A percentile compares a stretch with the other conserved stretches of the same genome.
phyloP scores from a whole-genome alignment of 768 basidiomycete genomes.

The Neoboletus subvelutipes region DNA sequence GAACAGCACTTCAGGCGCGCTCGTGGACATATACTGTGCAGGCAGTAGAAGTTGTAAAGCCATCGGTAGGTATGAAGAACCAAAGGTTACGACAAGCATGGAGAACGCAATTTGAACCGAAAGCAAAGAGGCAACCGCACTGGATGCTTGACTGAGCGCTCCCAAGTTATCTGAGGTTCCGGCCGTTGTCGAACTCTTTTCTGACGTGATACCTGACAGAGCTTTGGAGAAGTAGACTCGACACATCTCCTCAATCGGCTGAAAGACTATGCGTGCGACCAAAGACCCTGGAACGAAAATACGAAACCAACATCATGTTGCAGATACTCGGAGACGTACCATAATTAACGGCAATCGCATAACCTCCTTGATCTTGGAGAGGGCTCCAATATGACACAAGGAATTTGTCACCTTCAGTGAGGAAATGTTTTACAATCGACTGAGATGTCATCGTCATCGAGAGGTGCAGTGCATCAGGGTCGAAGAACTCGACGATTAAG shows the following conservation, averaged over 20 bases:
- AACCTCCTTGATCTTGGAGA: constrained; percentile 87
- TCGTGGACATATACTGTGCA: constrained; percentile 64
- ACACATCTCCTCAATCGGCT: constrained; percentile 92
- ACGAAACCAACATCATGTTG: not conserved
- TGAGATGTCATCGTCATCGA: constrained; percentile 86
- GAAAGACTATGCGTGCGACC: constrained; percentile 88
- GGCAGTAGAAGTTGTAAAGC: constrained; percentile 72
- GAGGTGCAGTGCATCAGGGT: constrained; percentile 51
- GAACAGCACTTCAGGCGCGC: constrained; percentile 72
- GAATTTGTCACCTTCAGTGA: constrained; percentile 95
- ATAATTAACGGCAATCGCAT: constrained; percentile 94
- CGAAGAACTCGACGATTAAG: constrained; percentile 37
- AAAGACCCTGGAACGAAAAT: constrained; percentile 66
- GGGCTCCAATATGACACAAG: constrained; percentile 83
- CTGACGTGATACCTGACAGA: constrained; percentile 33
- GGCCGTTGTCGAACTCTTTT: not conserved
- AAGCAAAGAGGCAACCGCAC: constrained; percentile 57
- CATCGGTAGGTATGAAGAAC: constrained; percentile 70
- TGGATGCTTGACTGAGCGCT: constrained; percentile 42
- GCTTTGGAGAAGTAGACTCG: constrained; percentile 85
- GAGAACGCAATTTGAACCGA: constrained; percentile 66
- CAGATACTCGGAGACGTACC: constrained; percentile 46
- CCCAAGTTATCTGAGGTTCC: not conserved
- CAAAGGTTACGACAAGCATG: constrained; percentile 71
- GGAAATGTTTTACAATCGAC: constrained; percentile 87